Evolutionary conservation across 2,329 filamentous ascomycete genomes (phyloP).

Genomic region (Colletotrichum limetticola): DNA sequence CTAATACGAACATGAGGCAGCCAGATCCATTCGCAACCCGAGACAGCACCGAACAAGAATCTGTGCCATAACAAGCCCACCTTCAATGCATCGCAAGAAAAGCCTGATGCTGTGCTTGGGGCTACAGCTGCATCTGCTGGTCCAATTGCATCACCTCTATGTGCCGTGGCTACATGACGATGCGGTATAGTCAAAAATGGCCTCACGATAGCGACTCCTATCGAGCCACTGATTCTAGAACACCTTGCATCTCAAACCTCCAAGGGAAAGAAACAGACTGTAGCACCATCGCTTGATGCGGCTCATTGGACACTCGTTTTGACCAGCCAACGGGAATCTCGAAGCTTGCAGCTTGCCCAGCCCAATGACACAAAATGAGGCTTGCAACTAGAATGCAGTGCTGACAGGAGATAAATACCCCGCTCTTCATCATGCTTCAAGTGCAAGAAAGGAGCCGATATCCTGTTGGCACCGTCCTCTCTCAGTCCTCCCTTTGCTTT

Average conservation of each 20-base stretch:
- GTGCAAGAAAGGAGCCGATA: background rate
- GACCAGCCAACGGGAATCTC: background rate
- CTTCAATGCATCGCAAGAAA: background rate
- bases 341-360: background rate
- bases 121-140: background rate
- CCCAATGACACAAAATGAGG: slow-evolving; percentile 28
- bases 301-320: slow-evolving; percentile 12
- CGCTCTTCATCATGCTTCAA: slow-evolving; percentile 9
- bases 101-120: background rate
- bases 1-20: background rate
- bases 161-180: background rate
- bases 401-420: slow-evolving; percentile 22
- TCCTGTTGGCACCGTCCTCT: background rate
- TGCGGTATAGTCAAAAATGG: background rate
- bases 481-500: background rate
- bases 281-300: slow-evolving; percentile 7
- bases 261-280: background rate
- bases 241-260: background rate
- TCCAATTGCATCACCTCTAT: background rate
- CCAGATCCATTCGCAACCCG: background rate
- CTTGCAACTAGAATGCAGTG: slow-evolving; percentile 8
- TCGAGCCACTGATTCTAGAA: background rate
- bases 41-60: background rate
- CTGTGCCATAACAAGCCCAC: background rate
- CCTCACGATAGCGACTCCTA: background rate